A percentile compares a stretch with the other conserved stretches of the same genome.
Evolutionary conservation across 1,284 basidiomycete genomes (phyloP).

Genomic region (Leccinum fallax): DNA sequence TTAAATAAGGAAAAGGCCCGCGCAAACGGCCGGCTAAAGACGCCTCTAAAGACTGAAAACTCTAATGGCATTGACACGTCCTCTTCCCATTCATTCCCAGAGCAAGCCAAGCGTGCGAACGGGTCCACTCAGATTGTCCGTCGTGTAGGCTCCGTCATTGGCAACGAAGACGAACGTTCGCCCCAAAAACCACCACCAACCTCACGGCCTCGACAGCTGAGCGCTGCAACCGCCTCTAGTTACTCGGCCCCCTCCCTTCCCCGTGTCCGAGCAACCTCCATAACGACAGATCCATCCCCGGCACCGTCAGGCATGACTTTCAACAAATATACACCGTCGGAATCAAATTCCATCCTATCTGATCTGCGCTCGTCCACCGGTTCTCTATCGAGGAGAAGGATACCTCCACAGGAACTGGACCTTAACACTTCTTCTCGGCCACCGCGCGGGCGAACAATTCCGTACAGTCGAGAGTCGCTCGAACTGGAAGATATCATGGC

Average conservation of each 20-base stretch:
- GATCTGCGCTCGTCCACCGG: conserved; percentile 36
- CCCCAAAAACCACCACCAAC: conserved; percentile 29
- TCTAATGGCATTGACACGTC: conserved; percentile 19
- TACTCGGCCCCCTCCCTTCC: conserved; percentile 23
- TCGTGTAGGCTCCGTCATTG: conserved; percentile 61
- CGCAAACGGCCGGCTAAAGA: conserved; percentile 39
- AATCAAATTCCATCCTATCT: conserved; percentile 30
- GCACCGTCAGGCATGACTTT: conserved; percentile 10
- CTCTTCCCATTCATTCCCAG: conserved; percentile 17
- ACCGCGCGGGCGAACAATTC: conserved; percentile 50
- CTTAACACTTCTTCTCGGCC: conserved; percentile 38
- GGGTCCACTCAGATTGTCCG: conserved; percentile 46
- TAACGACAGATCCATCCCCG: conserved; percentile 31
- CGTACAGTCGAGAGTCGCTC: conserved; percentile 63
- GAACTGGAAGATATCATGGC: conserved; percentile 75
- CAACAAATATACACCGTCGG: conserved; percentile 23
- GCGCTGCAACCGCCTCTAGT: conserved; percentile 35
- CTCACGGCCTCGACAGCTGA: conserved; percentile 39
- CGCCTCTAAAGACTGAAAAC: conserved; percentile 27
- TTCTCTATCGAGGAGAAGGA: conserved; percentile 22
- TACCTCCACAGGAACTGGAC: conserved; percentile 31
- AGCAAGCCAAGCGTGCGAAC: conserved; percentile 27
- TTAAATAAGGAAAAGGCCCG: conserved; percentile 69
- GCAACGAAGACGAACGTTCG: conserved; percentile 55
- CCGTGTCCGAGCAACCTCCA: conserved; percentile 35